Base-by-base conservation (phyloP, 495 filamentous ascomycete species). In the Xylona heveae region DNA sequence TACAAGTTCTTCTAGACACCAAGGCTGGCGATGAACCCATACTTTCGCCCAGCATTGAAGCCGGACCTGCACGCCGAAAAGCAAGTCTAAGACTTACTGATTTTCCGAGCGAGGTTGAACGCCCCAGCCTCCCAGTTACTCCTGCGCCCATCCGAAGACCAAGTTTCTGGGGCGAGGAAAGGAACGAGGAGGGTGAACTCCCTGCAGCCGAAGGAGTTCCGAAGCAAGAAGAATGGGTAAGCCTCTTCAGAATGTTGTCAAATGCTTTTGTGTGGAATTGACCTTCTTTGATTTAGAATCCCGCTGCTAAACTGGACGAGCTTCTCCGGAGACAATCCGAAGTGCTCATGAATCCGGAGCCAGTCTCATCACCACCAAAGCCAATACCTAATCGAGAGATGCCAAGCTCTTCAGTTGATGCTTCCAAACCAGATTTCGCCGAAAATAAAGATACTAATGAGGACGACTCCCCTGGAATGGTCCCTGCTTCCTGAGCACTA, bases 111-210 rank as follows among this genome's bases (percentile, higher is more conserved):
- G 78, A 74, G 48, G 50, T 66, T 37, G 83, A 93, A 49, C 65
- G 83, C 12, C 83, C 83, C 25, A 83, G 77, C 42, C 62, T 92
- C n/a, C 81, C 83, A 12, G 82, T 92, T 17, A 93, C 83, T 8
- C 83, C 83, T 2, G 78, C 78, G 1, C 79, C 82, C 3, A 64
- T 79, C 36, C 58, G 68, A 19, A 54, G 68, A 38, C 52, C 58
- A 27, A 55, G 46, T 22, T 60, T 64, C 38, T 68, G 58, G 55
- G 56, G 54, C 28, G 50, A 57, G 18, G 64, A 63, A 25, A 53
- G 58, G 37, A 59, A 71, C 28, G 60, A 51, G 13, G 50, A 59
- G 28, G 64, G 57, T 34, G 58, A 63, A 38, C 57, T 90, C 34
- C 76, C 78, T 30, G 51, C 52, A 32, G 83, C 81, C 14, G 70